Conservation (phyloP, 495 filamentous ascomycete species). For the Neurospora sp. region DNA sequence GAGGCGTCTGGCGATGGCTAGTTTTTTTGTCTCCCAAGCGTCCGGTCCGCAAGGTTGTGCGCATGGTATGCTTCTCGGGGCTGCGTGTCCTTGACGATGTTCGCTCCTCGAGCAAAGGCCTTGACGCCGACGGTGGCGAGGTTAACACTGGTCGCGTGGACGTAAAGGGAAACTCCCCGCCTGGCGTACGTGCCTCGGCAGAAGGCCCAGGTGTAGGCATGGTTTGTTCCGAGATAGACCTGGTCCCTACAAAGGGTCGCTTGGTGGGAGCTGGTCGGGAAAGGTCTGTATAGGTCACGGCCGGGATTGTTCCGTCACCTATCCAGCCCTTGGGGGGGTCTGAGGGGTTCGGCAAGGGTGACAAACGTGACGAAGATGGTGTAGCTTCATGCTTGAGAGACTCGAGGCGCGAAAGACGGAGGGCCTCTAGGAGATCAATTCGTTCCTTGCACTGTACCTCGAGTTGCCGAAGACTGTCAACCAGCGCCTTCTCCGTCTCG, state of each 20-base stretch:
- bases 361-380: background rate
- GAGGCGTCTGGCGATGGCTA: conserved; percentile 26
- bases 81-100: conserved; percentile 55
- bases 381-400: conserved; percentile 22
- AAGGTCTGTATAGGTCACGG: conserved; percentile 65
- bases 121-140: conserved; percentile 4
- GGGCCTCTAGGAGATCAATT: conserved; percentile 76
- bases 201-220: conserved; percentile 5
- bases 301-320: conserved; percentile 71
- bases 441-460: conserved; percentile 91
- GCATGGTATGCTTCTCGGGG: conserved; percentile 75
- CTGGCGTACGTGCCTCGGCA: conserved; percentile 6
- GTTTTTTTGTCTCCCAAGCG: conserved; percentile 52
- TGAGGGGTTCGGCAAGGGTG: background rate
- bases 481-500: conserved; percentile 76
- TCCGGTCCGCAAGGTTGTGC: conserved; percentile 66
- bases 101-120: conserved; percentile 24
- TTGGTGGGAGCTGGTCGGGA: conserved; percentile 58
- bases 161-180: background rate
- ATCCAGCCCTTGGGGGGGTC: conserved; percentile 44
- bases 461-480: conserved; percentile 70
- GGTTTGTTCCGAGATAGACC: conserved; percentile 42
- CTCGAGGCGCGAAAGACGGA: conserved; percentile 66
- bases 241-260: conserved; percentile 42
- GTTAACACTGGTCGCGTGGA: background rate